These are phyloP conservation scores for Stephanodiscus minutulus DNA, from an alignment of 108 stramenopile genomes.

Conservation along the genomic window DNA sequence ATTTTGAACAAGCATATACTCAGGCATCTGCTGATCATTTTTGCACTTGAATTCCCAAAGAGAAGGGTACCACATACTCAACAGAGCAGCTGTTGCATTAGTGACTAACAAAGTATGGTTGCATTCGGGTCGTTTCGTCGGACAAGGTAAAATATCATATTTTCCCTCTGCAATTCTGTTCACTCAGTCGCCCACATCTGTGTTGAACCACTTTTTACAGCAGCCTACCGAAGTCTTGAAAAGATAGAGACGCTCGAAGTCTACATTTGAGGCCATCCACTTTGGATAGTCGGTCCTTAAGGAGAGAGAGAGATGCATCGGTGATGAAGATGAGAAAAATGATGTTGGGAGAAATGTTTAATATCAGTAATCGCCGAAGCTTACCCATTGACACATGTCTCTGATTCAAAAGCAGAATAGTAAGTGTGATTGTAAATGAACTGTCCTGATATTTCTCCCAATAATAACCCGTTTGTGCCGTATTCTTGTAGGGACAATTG, in stretches of 20 bases:
- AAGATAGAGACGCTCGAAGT: constrained; percentile 30
- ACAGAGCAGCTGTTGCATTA: not conserved
- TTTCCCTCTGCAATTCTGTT: constrained; percentile 14
- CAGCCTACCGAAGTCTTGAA: constrained; percentile 24
- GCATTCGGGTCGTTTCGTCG: not conserved
- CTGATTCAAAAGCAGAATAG: constrained; percentile 16
- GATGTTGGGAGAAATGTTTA: too few species aligned
- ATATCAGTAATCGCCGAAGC: not conserved
- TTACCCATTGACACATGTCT: constrained; percentile 29
- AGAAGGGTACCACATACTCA: constrained; percentile 34
- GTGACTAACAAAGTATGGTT: not conserved
- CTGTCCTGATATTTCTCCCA: constrained; percentile 11
- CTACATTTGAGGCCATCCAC: constrained; percentile 30
- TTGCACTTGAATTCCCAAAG: constrained; percentile 12
- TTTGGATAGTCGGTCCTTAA: constrained; percentile 24
- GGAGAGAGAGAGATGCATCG: not conserved
- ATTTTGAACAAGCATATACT: constrained; percentile 16
- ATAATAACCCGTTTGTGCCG: constrained; percentile 16
- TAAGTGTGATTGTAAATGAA: constrained; percentile 26
- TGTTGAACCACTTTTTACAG: constrained; percentile 30
- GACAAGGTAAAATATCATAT: not conserved
- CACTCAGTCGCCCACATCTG: constrained; percentile 13
- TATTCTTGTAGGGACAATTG: constrained; percentile 12
- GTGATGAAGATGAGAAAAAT: not conserved
- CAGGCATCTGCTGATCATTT: constrained; percentile 27